These are phyloP conservation scores for Parmelia sp. DNA, from an alignment of 495 filamentous ascomycete genomes.

Conservation along the genomic window DNA sequence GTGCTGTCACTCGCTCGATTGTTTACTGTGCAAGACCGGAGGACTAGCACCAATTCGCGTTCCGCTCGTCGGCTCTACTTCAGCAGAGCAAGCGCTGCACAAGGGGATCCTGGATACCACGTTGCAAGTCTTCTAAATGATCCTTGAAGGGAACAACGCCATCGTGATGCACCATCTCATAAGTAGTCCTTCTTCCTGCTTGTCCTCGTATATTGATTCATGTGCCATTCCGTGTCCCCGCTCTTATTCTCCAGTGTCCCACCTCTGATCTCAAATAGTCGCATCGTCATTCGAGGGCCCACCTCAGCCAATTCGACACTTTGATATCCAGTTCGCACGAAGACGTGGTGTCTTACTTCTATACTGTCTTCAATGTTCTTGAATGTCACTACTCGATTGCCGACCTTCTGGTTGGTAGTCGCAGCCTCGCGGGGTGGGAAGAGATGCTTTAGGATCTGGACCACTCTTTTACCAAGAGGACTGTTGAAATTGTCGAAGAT, in stretches of 20 bases:
- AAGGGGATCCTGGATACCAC: neutral
- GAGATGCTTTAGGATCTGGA: conserved; percentile 88
- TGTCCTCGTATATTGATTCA: conserved; percentile 92
- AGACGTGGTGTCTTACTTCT: conserved; percentile 77
- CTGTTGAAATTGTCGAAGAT: conserved; percentile 93
- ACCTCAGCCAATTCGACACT: conserved; percentile 92
- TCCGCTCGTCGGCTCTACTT: neutral
- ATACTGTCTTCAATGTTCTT: conserved; percentile 92
- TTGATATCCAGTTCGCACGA: conserved; percentile 76
- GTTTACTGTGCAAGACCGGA: neutral
- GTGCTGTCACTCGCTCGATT: neutral
- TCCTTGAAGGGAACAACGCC: neutral
- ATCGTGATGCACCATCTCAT: conserved; percentile 35
- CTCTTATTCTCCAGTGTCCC: conserved; percentile 94
- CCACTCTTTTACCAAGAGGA: conserved; percentile 71
- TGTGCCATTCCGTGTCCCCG: conserved; percentile 92
- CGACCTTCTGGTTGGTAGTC: conserved; percentile 59
- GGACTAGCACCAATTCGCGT: neutral
- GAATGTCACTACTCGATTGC: conserved; percentile 87
- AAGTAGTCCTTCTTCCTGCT: conserved; percentile 89
- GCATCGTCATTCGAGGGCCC: conserved; percentile 93
- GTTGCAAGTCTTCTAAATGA: neutral
- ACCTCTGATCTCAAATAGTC: conserved; percentile 84
- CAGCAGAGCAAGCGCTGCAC: neutral
- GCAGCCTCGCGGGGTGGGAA: conserved; percentile 82